Conservation (phyloP, 1,284 basidiomycete genomes). For the Cronartium ribicola region DNA sequence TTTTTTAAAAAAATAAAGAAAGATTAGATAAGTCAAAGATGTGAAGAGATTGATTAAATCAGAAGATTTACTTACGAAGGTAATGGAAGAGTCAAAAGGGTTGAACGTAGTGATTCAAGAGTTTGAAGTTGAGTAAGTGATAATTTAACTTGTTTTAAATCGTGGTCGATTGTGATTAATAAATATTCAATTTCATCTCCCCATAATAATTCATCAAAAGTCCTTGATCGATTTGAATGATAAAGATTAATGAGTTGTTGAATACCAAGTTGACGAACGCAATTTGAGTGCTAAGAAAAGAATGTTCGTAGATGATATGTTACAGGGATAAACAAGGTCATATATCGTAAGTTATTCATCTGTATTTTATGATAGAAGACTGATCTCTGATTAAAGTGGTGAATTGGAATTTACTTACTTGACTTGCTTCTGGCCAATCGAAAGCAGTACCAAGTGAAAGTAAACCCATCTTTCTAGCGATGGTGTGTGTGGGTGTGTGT, state of each 20-base stretch:
- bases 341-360: not conserved
- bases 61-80: slow-evolving; percentile 11
- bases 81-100: slow-evolving; percentile 36
- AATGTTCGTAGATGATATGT: not conserved
- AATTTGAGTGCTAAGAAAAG: slow-evolving; percentile 65
- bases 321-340: not conserved
- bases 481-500: not conserved
- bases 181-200: slow-evolving; percentile 99
- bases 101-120: slow-evolving; percentile 55
- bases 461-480: slow-evolving; percentile 68
- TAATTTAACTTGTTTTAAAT: slow-evolving; percentile 72
- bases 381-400: not conserved
- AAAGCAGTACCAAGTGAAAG: slow-evolving; percentile 91
- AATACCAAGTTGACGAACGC: slow-evolving; percentile 88
- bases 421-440: slow-evolving; percentile 80
- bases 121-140: slow-evolving; percentile 93
- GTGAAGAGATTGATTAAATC: slow-evolving; percentile 7
- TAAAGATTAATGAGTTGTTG: slow-evolving; percentile 91
- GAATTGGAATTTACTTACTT: slow-evolving; percentile 42
- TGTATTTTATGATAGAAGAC: not conserved
- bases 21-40: not conserved
- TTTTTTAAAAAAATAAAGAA: not conserved
- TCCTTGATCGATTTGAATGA: slow-evolving; percentile 81
- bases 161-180: slow-evolving; percentile 80
- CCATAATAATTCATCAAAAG: slow-evolving; percentile 94